phyloP scores from a whole-genome alignment of 2,329 filamentous ascomycete genomes.

The Calonectria pseudoturangicola region DNA sequence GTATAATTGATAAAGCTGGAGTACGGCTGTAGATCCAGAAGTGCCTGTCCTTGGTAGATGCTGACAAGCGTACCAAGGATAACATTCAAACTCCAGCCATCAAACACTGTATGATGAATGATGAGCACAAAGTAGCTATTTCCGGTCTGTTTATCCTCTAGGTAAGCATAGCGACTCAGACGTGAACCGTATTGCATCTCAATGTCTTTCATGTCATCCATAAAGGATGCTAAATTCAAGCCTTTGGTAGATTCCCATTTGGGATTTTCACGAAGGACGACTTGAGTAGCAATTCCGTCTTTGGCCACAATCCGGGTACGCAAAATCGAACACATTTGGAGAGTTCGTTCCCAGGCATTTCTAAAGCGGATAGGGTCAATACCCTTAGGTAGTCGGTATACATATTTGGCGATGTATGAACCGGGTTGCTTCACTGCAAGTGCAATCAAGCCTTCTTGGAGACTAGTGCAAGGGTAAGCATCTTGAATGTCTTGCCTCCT shows the following conservation, averaged over 20 bases:
- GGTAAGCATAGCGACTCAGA: conserved; percentile 19
- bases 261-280: neutral
- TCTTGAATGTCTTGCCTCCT: conserved; percentile 55
- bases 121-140: conserved; percentile 33
- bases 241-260: conserved; percentile 22
- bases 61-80: conserved; percentile 7
- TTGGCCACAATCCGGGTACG: conserved; percentile 21
- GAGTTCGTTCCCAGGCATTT: conserved; percentile 20
- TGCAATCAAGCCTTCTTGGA: conserved; percentile 31
- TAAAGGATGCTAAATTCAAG: neutral
- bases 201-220: neutral
- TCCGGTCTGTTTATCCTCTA: neutral
- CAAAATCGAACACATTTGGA: conserved; percentile 15
- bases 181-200: conserved; percentile 31
- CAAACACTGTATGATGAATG: conserved; percentile 51
- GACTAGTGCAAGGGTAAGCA: conserved; percentile 33
- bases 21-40: conserved; percentile 14
- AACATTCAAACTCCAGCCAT: conserved; percentile 49
- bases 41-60: conserved; percentile 16
- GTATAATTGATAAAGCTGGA: conserved; percentile 30
- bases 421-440: conserved; percentile 30
- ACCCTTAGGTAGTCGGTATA: conserved; percentile 2
- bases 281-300: conserved; percentile 15
- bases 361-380: conserved; percentile 19
- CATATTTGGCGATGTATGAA: conserved; percentile 24